These are phyloP conservation scores for Prunella vulgaris DNA, from an alignment of 257 asterid genomes.

Conservation along the genomic window DNA sequence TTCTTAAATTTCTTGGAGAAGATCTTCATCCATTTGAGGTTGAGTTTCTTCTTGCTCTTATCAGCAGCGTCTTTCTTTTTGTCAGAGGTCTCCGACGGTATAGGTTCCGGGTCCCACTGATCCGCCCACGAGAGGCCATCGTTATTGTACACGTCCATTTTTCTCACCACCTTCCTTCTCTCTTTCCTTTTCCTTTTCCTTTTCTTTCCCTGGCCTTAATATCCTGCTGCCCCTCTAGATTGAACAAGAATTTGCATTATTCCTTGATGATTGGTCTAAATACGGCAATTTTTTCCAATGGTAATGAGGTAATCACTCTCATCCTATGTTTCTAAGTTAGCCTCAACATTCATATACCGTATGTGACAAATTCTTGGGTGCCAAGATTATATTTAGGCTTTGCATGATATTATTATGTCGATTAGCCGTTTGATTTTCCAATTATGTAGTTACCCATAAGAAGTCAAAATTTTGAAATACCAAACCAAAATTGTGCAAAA, in stretches of 20 bases:
- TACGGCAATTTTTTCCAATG: slow-evolving; percentile 7
- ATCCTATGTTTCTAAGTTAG: slow-evolving; percentile 19
- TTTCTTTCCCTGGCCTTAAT: not conserved
- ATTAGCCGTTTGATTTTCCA: not conserved
- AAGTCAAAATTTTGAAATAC: not conserved
- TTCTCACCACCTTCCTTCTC: not conserved
- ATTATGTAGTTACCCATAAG: not conserved
- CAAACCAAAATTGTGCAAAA: not conserved
- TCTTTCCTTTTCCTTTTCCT: not conserved
- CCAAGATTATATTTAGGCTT: not conserved
- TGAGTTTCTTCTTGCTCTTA: slow-evolving; percentile 51
- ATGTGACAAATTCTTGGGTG: no score
- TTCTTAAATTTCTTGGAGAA: slow-evolving; percentile 53
- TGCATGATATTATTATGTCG: not conserved
- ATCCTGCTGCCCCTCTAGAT: not conserved
- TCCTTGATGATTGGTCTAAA: slow-evolving; percentile 5
- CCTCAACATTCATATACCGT: not conserved
- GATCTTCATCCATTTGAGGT: slow-evolving; percentile 55
- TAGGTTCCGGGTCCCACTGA: slow-evolving; percentile 89
- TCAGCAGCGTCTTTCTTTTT: slow-evolving; percentile 32
- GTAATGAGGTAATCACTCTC: slow-evolving; percentile 31
- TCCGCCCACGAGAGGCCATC: slow-evolving; percentile 92
- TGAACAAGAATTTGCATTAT: slow-evolving; percentile 4
- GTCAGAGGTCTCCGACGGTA: slow-evolving; percentile 36
- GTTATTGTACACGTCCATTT: slow-evolving; percentile 56